Evolutionary conservation across 2,329 filamentous ascomycete genomes (phyloP).

Genomic region (Xylaria sp.): DNA sequence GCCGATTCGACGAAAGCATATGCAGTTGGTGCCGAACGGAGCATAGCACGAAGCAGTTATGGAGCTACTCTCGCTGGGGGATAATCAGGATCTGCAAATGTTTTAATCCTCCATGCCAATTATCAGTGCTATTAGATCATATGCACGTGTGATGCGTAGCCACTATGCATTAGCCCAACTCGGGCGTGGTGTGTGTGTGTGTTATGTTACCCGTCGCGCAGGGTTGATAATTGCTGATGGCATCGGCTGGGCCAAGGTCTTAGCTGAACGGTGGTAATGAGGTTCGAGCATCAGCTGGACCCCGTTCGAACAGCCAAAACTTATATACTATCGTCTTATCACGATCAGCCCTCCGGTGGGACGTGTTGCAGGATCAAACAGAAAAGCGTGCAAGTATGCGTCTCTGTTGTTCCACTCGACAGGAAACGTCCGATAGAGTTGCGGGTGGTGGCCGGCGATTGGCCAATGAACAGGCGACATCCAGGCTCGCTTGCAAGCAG

Average conservation of each 20-base stretch:
- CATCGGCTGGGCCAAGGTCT: background rate
- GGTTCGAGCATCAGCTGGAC: background rate
- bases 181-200: background rate
- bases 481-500: background rate
- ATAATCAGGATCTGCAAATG: slow-evolving; percentile 16
- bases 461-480: background rate
- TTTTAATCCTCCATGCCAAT: background rate
- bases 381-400: background rate
- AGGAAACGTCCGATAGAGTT: background rate
- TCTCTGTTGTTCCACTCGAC: background rate
- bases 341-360: background rate
- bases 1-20: background rate
- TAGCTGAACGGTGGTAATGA: background rate
- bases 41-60: background rate
- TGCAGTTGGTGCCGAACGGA: background rate
- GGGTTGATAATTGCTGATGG: background rate
- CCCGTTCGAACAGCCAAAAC: background rate
- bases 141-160: background rate
- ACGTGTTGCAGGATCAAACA: background rate
- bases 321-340: background rate
- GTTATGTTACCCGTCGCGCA: background rate
- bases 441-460: background rate
- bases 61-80: background rate
- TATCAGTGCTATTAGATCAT: background rate
- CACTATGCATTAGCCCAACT: background rate